Percentiles rank a stretch among this genome's conserved stretches.
phyloP scores from a whole-genome alignment of 805 yeast species.

The Wickerhamomyces silvicola region DNA sequence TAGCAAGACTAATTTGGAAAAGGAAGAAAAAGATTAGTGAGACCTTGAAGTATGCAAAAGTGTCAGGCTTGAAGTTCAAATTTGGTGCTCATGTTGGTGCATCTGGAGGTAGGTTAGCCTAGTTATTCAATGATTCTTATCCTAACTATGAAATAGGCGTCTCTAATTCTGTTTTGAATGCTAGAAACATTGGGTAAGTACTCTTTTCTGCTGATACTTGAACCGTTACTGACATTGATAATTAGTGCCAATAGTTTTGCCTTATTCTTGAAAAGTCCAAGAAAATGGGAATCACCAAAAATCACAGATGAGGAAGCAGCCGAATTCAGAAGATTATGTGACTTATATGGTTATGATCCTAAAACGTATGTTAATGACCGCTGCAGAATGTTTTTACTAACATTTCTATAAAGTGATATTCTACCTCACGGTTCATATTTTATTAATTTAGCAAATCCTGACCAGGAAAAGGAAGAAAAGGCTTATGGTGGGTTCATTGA shows the following conservation, averaged over 20 bases:
- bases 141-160: constrained; percentile 29
- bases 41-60: constrained; percentile 32
- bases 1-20: constrained; percentile 5
- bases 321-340: constrained; percentile 60
- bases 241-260: constrained; percentile 76
- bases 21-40: constrained; percentile 9
- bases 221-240: background rate
- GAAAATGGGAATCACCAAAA: constrained; percentile 86
- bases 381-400: background rate
- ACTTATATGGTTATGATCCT: constrained; percentile 60
- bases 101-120: constrained; percentile 53
- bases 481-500: constrained; percentile 77
- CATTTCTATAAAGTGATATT: constrained; percentile 39
- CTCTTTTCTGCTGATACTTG: background rate
- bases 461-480: constrained; percentile 65
- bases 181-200: constrained; percentile 41
- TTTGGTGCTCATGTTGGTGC: constrained; percentile 90
- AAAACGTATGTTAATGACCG: constrained; percentile 29
- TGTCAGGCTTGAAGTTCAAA: constrained; percentile 39
- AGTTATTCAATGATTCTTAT: background rate
- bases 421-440: constrained; percentile 95
- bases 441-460: constrained; percentile 90
- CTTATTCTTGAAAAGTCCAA: constrained; percentile 80
- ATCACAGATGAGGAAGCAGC: constrained; percentile 59
- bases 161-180: constrained; percentile 59